Conservation (phyloP, 495 filamentous ascomycete species). For the Neurospora terricola region DNA sequence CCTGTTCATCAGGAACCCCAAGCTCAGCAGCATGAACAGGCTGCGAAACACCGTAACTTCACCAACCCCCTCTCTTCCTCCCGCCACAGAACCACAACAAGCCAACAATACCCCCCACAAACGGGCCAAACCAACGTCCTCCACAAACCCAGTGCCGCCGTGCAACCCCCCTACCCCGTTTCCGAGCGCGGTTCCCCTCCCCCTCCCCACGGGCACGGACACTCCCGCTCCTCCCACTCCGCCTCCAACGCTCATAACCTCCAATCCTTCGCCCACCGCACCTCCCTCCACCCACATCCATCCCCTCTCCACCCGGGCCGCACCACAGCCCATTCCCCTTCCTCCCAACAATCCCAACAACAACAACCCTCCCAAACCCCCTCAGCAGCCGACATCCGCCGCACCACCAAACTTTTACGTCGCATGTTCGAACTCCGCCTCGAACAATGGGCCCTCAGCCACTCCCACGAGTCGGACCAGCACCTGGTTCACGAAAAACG, state of each 20-base stretch:
- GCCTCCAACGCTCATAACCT: background rate
- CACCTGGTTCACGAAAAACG: background rate
- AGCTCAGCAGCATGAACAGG: background rate
- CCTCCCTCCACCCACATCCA: background rate
- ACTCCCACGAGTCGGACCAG: slow-evolving; percentile 3
- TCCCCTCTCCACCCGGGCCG: background rate
- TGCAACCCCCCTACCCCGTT: background rate
- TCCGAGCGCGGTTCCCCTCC: background rate
- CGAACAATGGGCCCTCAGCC: slow-evolving; percentile 5
- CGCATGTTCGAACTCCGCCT: slow-evolving; percentile 7
- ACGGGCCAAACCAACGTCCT: background rate
- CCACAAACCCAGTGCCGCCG: background rate
- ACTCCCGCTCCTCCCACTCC: background rate
- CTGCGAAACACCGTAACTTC: background rate
- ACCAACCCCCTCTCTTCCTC: background rate
- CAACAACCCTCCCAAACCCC: too few species aligned
- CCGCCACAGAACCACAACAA: background rate
- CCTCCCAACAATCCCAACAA: too few species aligned
- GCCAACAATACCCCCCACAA: background rate
- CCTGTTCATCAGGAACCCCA: background rate
- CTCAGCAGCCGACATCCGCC: slow-evolving; percentile 8
- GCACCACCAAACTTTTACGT: slow-evolving; percentile 8
- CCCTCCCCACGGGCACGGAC: too few species aligned
- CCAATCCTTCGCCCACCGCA: background rate
- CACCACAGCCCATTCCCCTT: too few species aligned